Conservation (phyloP, 768 basidiomycete genomes). For the Termitomyces bulborhizus region DNA sequence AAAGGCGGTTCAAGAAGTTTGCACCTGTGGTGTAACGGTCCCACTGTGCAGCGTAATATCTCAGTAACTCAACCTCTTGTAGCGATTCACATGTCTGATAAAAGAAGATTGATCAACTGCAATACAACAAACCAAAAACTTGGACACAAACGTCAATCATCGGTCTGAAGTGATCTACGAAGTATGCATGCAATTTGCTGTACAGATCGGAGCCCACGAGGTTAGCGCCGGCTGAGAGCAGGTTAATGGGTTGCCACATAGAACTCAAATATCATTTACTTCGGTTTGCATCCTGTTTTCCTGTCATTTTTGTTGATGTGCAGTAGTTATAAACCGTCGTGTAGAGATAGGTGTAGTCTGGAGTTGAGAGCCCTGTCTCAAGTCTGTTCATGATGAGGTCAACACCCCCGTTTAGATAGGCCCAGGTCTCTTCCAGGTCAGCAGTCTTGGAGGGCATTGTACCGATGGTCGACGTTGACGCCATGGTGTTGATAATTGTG, state of each 20-base stretch:
- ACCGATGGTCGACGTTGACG: conserved; percentile 12
- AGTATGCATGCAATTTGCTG: conserved; percentile 87
- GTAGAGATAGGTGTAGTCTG: conserved; percentile 74
- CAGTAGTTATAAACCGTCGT: conserved; percentile 99
- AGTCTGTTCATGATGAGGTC: conserved; percentile 91
- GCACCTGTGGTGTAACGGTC: conserved; percentile 96
- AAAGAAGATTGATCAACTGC: neutral
- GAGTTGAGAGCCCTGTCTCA: conserved; percentile 69
- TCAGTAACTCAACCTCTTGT: conserved; percentile 85
- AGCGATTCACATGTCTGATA: conserved; percentile 71
- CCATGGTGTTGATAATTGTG: neutral
- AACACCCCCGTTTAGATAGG: conserved; percentile 74
- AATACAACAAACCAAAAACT: neutral
- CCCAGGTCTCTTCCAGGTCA: conserved; percentile 85
- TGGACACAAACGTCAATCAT: conserved; percentile 39
- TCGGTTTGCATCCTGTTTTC: conserved; percentile 55
- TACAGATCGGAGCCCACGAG: conserved; percentile 98
- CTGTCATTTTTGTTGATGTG: conserved; percentile 82
- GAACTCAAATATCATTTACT: conserved; percentile 39
- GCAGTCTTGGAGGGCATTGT: conserved; percentile 61
- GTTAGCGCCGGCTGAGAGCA: conserved; percentile 76
- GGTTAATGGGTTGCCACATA: conserved; percentile 5
- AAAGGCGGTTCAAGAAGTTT: conserved; percentile 93
- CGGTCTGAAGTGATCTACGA: conserved; percentile 75
- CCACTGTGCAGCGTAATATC: conserved; percentile 93